Base-by-base conservation (phyloP, 768 basidiomycete genomes). In the Panus rudis region DNA sequence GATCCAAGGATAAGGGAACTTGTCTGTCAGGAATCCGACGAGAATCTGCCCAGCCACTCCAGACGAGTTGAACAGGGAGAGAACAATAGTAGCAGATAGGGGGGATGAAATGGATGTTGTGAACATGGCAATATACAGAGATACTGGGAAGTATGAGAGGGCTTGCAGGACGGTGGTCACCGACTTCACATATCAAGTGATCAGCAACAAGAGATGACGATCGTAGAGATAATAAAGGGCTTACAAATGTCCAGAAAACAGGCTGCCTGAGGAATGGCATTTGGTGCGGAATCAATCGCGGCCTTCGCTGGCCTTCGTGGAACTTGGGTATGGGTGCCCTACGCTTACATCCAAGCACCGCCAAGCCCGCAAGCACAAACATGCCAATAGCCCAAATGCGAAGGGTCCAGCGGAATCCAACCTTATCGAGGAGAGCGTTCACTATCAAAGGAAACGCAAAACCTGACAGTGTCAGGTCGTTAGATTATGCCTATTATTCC, bases 61-160 rank as follows among this genome's bases (percentile, higher is more conserved):
- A 3, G 51, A 46, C 2, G 42, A 26, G 42, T 54, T 57, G 55
- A 54, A 57, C 14, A 52, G 46, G 6, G 53, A 34, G 31, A 57
- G 39, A 1, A 50, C 46, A 34, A 50, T 35, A 2, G 53, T 51
- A 4, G 53, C 51, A 12, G 54, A 50, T 4, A 51, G 40, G 10
- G 42, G 45, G 7, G 48, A 48, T 10, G 52, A 47, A 14, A 52
- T 14, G 16, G 39, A 37, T 8, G 25, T 46, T 11, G 47, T 48
- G 45, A 49, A 57, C 3, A 47, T 42, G 4, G 51, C 45, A 11
- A 52, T 52, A 32, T 57, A 54, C 10, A 54, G 44, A 20, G 53
- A 52, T 6, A 51, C 55, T 2, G 51, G 53, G 45, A 52, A 52
- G 33, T 57, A 54, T 1, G 49, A 49, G 13, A 56, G 41, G 5